phyloP scores from a whole-genome alignment of 495 filamentous ascomycete species.

The Lasiosphaeriaceae sp. region DNA sequence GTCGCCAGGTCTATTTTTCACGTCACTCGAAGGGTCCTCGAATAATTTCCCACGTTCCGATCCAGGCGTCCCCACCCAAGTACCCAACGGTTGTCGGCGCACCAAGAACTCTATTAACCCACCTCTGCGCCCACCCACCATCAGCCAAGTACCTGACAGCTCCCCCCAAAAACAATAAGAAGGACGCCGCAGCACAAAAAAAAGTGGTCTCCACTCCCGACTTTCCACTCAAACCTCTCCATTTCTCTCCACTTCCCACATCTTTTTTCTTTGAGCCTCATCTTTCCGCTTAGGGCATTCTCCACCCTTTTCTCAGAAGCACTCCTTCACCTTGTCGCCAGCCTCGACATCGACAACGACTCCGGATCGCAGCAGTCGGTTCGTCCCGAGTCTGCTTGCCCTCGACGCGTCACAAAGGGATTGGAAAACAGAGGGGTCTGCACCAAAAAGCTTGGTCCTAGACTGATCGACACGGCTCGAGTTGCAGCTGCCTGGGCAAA shows the following conservation, averaged over 20 bases:
- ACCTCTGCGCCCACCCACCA: conserved; percentile 20
- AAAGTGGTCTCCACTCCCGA: conserved; percentile 27
- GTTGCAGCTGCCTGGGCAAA: conserved; percentile 15
- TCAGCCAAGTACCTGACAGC: conserved; percentile 30
- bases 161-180: conserved; percentile 23
- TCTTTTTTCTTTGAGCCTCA: conserved; percentile 34
- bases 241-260: conserved; percentile 34
- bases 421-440: not conserved
- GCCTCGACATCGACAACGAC: conserved; percentile 10
- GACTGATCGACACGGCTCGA: conserved; percentile 4
- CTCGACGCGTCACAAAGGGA: conserved; percentile 1
- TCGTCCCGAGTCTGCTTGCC: conserved; percentile 9
- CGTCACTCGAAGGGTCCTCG: conserved; percentile 16
- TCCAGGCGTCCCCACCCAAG: conserved; percentile 13
- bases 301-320: conserved; percentile 19
- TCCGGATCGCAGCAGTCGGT: conserved; percentile 17
- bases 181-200: conserved; percentile 27
- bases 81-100: conserved; percentile 23
- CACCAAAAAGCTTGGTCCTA: not conserved
- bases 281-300: conserved; percentile 30
- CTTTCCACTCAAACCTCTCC: conserved; percentile 32
- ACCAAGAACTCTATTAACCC: conserved; percentile 16
- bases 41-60: conserved; percentile 19
- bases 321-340: conserved; percentile 13
- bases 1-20: not conserved